Base-by-base conservation (phyloP, 2,329 filamentous ascomycete species). In the Xylariaceae sp. region DNA sequence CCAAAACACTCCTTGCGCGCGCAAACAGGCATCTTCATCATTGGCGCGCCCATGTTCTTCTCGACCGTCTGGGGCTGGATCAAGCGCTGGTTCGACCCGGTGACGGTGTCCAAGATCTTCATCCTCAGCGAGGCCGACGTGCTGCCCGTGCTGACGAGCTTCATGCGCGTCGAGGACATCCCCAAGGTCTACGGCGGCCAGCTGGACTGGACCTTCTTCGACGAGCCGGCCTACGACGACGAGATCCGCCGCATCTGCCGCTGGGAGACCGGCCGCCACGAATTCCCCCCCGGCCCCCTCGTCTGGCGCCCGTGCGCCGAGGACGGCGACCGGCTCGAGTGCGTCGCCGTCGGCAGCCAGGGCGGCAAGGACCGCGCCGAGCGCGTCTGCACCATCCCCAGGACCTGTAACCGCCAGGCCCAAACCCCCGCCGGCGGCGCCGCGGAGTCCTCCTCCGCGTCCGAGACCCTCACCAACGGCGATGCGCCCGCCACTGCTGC, bases 91-190 rank as follows among this genome's bases (percentile, higher is more conserved):
- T 94, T 94, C 53, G 83, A 89, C 63, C 89, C 89, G 5, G 87
- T 88, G 42, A 95, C 90, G 21, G 85, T 88, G 3, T 92, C 86
- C 51, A 96, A 96, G 66, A 95, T 96, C 57, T 94, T 94, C 59
- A 92, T 96, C 49, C 75, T 96, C 35, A 70, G 71, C 30, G 67
- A 76, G 7, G 55, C 74, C 35, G 86, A 94, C 59, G 81, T 93
- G 33, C 74, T 80, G 46, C 66, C 80, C 12, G 90, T 86, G 2
- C 75, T 96, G 17, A 74, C 80, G 44, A 68, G 76, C 35, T 95
- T 90, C 61, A 87, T 96, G 55, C 83, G 94, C 33, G 69, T 75
- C 1, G 70, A 75, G 33, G 85, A 90, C 59, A 89, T 96, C 42
- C 90, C 90, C 13, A 88, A 85, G 57, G 77, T 82, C 56, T 96